These are phyloP conservation scores for Echites panduratus DNA, from an alignment of 257 asterid species.

Conservation along the genomic window DNA sequence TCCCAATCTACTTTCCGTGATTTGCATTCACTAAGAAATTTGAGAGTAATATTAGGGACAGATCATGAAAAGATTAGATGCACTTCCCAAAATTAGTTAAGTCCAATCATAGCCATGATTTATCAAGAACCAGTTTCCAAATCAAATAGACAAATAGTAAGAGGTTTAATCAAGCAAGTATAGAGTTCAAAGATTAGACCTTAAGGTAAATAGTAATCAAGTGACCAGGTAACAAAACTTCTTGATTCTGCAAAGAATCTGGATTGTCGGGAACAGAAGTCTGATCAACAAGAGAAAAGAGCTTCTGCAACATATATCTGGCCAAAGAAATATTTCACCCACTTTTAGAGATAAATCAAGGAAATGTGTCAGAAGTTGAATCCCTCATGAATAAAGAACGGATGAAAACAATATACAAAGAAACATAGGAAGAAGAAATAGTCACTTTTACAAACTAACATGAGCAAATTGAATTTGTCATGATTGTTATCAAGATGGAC, in stretches of 20 bases:
- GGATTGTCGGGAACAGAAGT: constrained; percentile 90
- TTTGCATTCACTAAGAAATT: not conserved
- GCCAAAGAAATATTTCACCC: not conserved
- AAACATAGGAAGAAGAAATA: constrained; percentile 9
- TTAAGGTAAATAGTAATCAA: constrained; percentile 81
- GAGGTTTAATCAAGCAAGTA: not conserved
- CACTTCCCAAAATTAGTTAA: not conserved
- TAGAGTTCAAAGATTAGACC: constrained; percentile 36
- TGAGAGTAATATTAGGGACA: not conserved
- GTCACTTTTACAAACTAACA: constrained; percentile 42
- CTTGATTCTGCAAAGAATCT: constrained; percentile 92
- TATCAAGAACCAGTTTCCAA: not conserved
- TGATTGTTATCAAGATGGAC: constrained; percentile 87
- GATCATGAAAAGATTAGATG: not conserved
- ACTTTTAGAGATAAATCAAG: not conserved
- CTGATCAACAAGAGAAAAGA: constrained; percentile 90
- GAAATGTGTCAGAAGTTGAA: not conserved
- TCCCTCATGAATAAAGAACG: not conserved
- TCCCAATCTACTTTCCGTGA: not conserved
- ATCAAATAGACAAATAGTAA: constrained; percentile 4
- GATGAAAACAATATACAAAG: not conserved
- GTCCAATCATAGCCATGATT: not conserved
- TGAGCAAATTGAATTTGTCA: constrained; percentile 86
- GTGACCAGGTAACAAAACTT: constrained; percentile 93
- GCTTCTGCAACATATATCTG: constrained; percentile 97